Percentiles rank a stretch among this genome's conserved stretches.
phyloP scores from a whole-genome alignment of 2,329 filamentous ascomycete species.

The Karstenula rhodostoma region DNA sequence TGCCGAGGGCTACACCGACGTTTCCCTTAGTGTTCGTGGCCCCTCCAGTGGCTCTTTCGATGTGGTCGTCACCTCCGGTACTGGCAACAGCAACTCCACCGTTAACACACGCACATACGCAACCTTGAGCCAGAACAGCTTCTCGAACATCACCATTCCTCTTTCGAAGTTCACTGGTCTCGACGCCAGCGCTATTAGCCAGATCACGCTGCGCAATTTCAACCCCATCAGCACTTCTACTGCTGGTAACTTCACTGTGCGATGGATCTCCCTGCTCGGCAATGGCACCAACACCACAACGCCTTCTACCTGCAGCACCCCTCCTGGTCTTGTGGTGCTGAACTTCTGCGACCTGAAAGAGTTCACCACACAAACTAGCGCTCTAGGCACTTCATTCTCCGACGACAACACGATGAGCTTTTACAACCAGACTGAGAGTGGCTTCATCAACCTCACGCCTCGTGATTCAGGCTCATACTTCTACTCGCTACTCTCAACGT shows the following conservation, averaged over 20 bases:
- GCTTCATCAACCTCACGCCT: slow-evolving; percentile 12
- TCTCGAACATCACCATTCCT: slow-evolving; percentile 14
- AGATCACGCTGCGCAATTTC: slow-evolving; percentile 15
- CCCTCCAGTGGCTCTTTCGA: slow-evolving; percentile 14
- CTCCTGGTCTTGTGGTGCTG: slow-evolving; percentile 11
- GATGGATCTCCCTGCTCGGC: slow-evolving; percentile 17
- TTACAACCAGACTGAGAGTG: slow-evolving; percentile 12
- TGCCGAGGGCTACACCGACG: slow-evolving; percentile 5
- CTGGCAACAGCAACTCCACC: slow-evolving; percentile 7
- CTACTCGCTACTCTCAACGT: slow-evolving; percentile 10
- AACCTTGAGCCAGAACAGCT: slow-evolving; percentile 10
- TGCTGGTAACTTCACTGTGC: slow-evolving; percentile 10
- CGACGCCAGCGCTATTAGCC: slow-evolving; percentile 3
- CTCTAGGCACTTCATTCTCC: slow-evolving; percentile 12
- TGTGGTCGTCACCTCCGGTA: slow-evolving; percentile 12
- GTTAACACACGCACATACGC: slow-evolving; percentile 13
- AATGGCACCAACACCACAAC: slow-evolving; percentile 1
- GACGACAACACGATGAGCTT: slow-evolving; percentile 16
- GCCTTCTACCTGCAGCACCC: background rate
- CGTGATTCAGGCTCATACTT: slow-evolving; percentile 13
- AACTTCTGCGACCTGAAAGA: slow-evolving; percentile 15
- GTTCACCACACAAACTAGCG: slow-evolving; percentile 11
- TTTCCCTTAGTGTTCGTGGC: slow-evolving; percentile 13
- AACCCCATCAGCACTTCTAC: slow-evolving; percentile 8
- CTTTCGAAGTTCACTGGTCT: slow-evolving; percentile 15